Percentiles rank a stretch among this genome's conserved stretches.
Conservation (phyloP, 1,284 basidiomycete genomes). For the Cystobasidiaceae sp. region DNA sequence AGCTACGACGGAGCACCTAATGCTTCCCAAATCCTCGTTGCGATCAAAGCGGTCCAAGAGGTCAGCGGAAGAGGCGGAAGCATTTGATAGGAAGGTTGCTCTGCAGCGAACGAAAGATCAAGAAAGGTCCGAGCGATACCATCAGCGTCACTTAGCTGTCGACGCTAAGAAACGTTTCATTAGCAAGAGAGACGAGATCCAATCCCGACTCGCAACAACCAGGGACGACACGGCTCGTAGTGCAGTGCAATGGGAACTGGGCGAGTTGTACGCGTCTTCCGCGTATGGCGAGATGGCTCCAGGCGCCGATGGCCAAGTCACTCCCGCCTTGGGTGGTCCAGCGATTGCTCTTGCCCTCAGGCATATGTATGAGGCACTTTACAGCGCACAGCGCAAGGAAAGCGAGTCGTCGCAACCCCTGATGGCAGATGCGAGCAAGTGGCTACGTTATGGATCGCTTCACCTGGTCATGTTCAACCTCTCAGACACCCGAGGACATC, state of each 20-base stretch:
- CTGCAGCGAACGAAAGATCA: not conserved
- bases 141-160: conserved; percentile 1
- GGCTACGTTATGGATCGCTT: conserved; percentile 14
- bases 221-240: not conserved
- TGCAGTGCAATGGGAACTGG: conserved; percentile 13
- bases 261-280: conserved; percentile 11
- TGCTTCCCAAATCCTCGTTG: no score
- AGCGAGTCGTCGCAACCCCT: not conserved
- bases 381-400: not conserved
- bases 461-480: conserved; percentile 11
- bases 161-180: conserved; percentile 1
- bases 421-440: not conserved
- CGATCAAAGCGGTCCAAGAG: not conserved
- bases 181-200: conserved; percentile 8
- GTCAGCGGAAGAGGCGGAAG: not conserved
- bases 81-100: not conserved
- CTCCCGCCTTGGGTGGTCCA: conserved; percentile 4
- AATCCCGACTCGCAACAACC: not conserved
- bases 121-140: not conserved
- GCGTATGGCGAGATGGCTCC: not conserved
- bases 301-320: not conserved
- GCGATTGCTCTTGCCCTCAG: not conserved
- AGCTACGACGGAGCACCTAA: no score
- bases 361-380: conserved; percentile 18
- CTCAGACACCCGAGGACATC: not conserved